Conservation (phyloP, 768 basidiomycete genomes). For the Lentinus brumalis region DNA sequence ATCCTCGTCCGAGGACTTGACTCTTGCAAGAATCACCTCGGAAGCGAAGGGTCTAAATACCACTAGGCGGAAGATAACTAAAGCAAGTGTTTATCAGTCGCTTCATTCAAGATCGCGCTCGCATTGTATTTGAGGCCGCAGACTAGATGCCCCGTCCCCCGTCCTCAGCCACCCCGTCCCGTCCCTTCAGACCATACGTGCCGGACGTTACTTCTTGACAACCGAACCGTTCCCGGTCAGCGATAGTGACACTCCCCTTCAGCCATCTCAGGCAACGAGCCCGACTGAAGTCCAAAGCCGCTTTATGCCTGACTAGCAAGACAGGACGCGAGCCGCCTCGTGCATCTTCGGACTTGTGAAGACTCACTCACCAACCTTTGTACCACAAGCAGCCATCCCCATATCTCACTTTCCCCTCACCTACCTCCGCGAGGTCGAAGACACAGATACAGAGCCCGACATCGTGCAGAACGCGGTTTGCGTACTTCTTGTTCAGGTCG, state of each 20-base stretch:
- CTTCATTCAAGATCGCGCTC: too few relatives aligned
- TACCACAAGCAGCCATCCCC: constrained; percentile 97
- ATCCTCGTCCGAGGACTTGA: constrained; percentile 83
- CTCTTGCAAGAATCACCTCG: constrained; percentile 88
- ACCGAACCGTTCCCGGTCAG: too few relatives aligned
- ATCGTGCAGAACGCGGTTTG: constrained; percentile 87
- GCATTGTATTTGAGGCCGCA: neutral
- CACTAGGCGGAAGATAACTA: constrained; percentile 87
- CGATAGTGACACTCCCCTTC: too few relatives aligned
- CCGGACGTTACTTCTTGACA: too few relatives aligned
- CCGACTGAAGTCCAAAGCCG: too few relatives aligned
- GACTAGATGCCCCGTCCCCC: too few relatives aligned
- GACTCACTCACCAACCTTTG: constrained; percentile 57
- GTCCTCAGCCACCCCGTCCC: too few relatives aligned
- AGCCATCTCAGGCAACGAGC: too few relatives aligned
- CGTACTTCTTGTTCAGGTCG: constrained; percentile 94
- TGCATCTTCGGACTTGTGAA: neutral
- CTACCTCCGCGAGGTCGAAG: constrained; percentile 83
- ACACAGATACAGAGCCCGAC: constrained; percentile 90
- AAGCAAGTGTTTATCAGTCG: neutral
- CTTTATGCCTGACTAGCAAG: too few relatives aligned
- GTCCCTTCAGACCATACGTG: too few relatives aligned
- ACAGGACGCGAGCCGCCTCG: too few relatives aligned
- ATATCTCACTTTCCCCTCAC: constrained; percentile 91
- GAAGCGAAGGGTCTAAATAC: constrained; percentile 90